Conservation (phyloP, 176 grass and related monocot genomes). For the Thalia dealbata region DNA sequence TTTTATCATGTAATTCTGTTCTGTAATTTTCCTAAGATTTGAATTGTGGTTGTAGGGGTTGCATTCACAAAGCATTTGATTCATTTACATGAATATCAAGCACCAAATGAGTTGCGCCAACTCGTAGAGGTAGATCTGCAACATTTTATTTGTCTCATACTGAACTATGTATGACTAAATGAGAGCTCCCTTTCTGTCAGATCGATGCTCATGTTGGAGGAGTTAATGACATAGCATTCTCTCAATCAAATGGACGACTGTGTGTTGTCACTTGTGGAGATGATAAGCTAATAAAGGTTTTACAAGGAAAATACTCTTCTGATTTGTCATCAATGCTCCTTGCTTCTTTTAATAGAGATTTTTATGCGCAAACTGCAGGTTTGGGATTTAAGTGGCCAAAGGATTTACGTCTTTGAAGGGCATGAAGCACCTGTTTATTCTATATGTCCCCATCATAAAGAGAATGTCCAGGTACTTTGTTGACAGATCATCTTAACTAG, state of each 20-base stretch:
- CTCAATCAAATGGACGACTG: conserved; percentile 60
- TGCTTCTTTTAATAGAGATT: conserved; percentile 16
- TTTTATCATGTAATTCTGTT: background rate
- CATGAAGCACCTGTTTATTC: conserved; percentile 94
- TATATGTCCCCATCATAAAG: conserved; percentile 86
- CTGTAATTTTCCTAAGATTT: background rate
- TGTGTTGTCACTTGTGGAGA: conserved; percentile 96
- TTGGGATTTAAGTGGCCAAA: conserved; percentile 82
- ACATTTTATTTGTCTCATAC: conserved; percentile 6
- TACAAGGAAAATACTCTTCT: conserved; percentile 11
- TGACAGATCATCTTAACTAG: background rate
- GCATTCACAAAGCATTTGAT: conserved; percentile 91
- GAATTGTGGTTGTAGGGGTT: conserved; percentile 44
- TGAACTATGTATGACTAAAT: background rate
- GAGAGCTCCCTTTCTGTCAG: conserved; percentile 22
- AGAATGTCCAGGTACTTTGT: conserved; percentile 74
- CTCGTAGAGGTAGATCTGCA: conserved; percentile 52
- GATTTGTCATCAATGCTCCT: background rate
- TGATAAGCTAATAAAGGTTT: conserved; percentile 91
- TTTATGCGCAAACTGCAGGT: conserved; percentile 40
- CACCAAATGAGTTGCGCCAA: conserved; percentile 62
- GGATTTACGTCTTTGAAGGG: conserved; percentile 70
- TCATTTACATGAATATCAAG: conserved; percentile 73
- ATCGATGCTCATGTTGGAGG: conserved; percentile 86
- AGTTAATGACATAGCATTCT: conserved; percentile 98